Percentiles rank a stretch among this genome's conserved stretches.
Evolutionary conservation across 2,329 filamentous ascomycete genomes (phyloP).

Genomic region (Massarina eburnea): DNA sequence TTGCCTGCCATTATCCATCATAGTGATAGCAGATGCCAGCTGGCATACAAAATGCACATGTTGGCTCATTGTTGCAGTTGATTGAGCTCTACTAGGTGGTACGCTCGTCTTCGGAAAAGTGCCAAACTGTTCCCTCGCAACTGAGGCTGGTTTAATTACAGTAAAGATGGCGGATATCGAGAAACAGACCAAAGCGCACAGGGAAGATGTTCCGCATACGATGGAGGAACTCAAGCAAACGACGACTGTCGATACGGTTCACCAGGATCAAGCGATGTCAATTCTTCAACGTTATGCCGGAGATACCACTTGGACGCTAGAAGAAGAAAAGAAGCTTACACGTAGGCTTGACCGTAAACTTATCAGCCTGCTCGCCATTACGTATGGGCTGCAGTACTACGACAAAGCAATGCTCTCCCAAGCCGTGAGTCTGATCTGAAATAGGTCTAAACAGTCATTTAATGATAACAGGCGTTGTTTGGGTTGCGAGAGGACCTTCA

Average conservation of each 20-base stretch:
- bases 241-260: constrained; percentile 17
- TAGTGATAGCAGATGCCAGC: no score
- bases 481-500: constrained; percentile 33
- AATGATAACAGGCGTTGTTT: constrained; percentile 27
- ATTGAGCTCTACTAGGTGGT: no score
- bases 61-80: no score
- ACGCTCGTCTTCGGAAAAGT: no score
- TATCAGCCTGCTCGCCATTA: constrained; percentile 25
- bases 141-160: no score
- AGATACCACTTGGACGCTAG: constrained; percentile 48
- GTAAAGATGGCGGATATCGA: constrained; percentile 5
- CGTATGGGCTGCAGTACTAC: constrained; percentile 34
- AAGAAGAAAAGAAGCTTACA: constrained; percentile 37
- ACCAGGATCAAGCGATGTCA: constrained; percentile 27
- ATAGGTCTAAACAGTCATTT: background rate
- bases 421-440: constrained; percentile 41
- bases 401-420: constrained; percentile 55
- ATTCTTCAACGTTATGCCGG: constrained; percentile 48
- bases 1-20: no score
- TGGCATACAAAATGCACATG: no score
- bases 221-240: constrained; percentile 15
- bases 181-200: constrained; percentile 8
- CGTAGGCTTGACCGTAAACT: constrained; percentile 27
- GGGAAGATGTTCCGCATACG: constrained; percentile 6
- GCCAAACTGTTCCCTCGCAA: no score